These are phyloP conservation scores for Oryza rufipogon DNA, from an alignment of 176 grass and related monocot species.

Conservation along the genomic window DNA sequence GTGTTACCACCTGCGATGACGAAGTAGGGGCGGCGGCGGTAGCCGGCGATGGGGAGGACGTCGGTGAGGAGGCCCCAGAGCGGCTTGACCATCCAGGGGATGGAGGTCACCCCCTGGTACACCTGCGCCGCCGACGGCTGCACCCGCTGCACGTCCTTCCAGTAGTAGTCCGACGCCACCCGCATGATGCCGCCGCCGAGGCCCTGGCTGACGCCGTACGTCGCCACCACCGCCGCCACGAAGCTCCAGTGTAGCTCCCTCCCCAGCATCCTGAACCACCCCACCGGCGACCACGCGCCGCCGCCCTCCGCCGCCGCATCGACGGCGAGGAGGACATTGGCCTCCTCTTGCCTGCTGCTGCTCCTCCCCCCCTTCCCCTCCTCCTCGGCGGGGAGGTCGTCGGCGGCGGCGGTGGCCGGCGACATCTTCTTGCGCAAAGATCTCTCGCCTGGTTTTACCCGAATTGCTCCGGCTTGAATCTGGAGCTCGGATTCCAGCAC, in stretches of 20 bases:
- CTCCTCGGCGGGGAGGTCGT: background rate
- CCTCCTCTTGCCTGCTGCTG: conserved; percentile 1
- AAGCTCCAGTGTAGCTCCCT: conserved; percentile 51
- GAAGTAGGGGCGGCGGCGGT: conserved; percentile 81
- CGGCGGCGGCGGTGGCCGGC: conserved; percentile 10
- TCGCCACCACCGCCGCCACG: conserved; percentile 62
- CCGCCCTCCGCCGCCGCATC: conserved; percentile 24
- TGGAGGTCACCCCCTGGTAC: conserved; percentile 75
- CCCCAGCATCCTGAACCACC: conserved; percentile 80
- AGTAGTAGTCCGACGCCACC: conserved; percentile 92
- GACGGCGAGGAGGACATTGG: conserved; percentile 49
- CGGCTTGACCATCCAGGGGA: conserved; percentile 94
- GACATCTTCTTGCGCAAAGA: conserved; percentile 44
- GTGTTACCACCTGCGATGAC: conserved; percentile 66
- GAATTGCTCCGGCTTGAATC: too few relatives aligned
- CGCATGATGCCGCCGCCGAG: conserved; percentile 63
- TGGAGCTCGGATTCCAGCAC: conserved; percentile 3
- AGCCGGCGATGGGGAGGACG: conserved; percentile 83
- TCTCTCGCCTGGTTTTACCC: too few relatives aligned
- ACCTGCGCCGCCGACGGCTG: conserved; percentile 76
- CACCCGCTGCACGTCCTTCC: conserved; percentile 84
- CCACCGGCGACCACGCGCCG: conserved; percentile 42
- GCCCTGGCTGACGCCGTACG: conserved; percentile 79
- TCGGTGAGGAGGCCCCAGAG: conserved; percentile 89
- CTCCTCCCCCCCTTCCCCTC: conserved; percentile 32